These are phyloP conservation scores for Thermothelomyces thermophilus DNA, from an alignment of 2,329 filamentous ascomycete genomes.

Conservation along the genomic window DNA sequence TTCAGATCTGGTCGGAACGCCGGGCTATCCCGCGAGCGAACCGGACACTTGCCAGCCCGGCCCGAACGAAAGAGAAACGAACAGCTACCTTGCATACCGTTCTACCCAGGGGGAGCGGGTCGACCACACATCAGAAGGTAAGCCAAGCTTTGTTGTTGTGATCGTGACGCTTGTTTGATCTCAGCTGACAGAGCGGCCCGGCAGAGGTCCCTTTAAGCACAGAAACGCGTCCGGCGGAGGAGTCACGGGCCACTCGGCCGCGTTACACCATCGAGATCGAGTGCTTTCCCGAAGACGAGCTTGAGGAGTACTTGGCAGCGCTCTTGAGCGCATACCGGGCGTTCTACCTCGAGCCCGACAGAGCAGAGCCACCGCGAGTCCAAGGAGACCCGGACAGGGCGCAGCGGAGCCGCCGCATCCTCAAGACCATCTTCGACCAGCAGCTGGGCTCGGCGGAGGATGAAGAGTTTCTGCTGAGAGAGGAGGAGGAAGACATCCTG, in stretches of 20 bases:
- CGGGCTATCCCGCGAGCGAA: background rate
- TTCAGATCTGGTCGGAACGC: background rate
- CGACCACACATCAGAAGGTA: too few relatives aligned
- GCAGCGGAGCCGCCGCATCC: constrained; percentile 4
- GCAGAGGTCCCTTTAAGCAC: too few relatives aligned
- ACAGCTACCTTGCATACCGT: too few relatives aligned
- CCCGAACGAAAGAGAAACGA: too few relatives aligned
- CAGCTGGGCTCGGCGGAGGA: constrained; percentile 11
- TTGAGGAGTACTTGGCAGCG: constrained; percentile 13
- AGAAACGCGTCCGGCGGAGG: background rate
- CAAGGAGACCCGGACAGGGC: background rate
- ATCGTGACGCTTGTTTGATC: too few relatives aligned
- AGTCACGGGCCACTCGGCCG: background rate
- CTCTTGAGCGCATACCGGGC: constrained; percentile 17
- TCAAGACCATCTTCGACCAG: constrained; percentile 13
- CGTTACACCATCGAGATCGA: constrained; percentile 10
- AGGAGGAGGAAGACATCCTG: constrained; percentile 21
- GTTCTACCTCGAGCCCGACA: constrained; percentile 14
- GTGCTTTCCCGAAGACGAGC: constrained; percentile 16
- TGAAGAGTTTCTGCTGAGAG: constrained; percentile 12
- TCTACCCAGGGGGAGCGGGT: too few relatives aligned
- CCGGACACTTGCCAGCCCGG: too few relatives aligned
- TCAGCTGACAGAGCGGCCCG: too few relatives aligned
- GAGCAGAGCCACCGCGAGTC: background rate
- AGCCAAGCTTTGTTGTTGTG: too few relatives aligned